Evolutionary conservation across 2,329 filamentous ascomycete species (phyloP).

Genomic region (Trematosphaeria pertusa): DNA sequence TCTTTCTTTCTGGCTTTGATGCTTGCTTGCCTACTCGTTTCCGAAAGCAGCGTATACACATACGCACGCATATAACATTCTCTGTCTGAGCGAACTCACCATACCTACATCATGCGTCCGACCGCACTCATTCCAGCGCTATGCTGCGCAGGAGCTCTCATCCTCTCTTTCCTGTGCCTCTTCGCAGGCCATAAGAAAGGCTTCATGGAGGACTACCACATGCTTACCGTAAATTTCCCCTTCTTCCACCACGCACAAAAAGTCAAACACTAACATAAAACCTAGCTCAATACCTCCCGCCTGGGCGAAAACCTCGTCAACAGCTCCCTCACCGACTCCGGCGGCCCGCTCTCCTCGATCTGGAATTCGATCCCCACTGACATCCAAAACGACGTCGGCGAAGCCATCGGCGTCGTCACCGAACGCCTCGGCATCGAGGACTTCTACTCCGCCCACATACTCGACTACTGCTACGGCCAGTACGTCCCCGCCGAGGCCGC

Average conservation of each 20-base stretch:
- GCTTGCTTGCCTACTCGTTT: background rate
- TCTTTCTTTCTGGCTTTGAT: background rate
- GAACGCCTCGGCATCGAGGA: constrained; percentile 62
- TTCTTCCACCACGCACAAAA: background rate
- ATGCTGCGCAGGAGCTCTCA: constrained; percentile 61
- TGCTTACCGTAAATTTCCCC: constrained; percentile 58
- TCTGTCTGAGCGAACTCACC: too few relatives aligned
- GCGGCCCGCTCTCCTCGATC: constrained; percentile 38
- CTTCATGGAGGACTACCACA: constrained; percentile 64
- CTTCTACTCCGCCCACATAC: constrained; percentile 67
- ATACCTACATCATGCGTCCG: constrained; percentile 50
- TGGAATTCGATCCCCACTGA: constrained; percentile 44
- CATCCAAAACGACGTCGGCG: constrained; percentile 51
- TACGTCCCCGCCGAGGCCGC: constrained; percentile 52
- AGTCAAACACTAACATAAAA: constrained; percentile 4
- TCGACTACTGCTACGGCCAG: constrained; percentile 64
- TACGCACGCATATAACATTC: too few relatives aligned
- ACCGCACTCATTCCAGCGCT: constrained; percentile 58
- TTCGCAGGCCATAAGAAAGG: constrained; percentile 65
- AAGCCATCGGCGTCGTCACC: constrained; percentile 52
- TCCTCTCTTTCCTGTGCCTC: constrained; percentile 66
- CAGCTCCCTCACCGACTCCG: constrained; percentile 32
- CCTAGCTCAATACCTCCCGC: constrained; percentile 64
- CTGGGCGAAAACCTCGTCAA: constrained; percentile 54
- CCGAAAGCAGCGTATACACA: too few relatives aligned